A percentile compares a stretch with the other conserved stretches of the same genome.
phyloP scores from a whole-genome alignment of 2,329 filamentous ascomycete species.

The Fusarium mundagurra region DNA sequence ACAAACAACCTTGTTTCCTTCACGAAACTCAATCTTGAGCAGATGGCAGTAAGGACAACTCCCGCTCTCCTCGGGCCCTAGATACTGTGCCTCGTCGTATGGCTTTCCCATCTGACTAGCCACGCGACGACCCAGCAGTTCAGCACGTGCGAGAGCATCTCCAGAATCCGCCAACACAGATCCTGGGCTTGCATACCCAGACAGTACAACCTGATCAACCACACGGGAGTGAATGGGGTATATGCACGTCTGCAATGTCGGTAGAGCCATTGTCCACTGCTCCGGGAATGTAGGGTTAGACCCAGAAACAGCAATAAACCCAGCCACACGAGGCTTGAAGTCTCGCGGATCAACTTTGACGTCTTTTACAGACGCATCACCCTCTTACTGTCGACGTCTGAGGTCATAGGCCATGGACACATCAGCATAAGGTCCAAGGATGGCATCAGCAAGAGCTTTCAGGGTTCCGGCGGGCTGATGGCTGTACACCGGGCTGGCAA shows the following conservation, averaged over 20 bases:
- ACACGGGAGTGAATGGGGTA: not conserved
- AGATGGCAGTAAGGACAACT: not conserved
- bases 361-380: not conserved
- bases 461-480: not conserved
- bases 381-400: not conserved
- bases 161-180: not conserved
- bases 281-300: not conserved
- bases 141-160: not conserved
- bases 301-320: not conserved
- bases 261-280: not conserved
- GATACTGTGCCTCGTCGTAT: not conserved
- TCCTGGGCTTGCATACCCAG: not conserved
- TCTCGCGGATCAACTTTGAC: rapidly evolving
- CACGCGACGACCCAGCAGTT: not conserved
- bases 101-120: not conserved
- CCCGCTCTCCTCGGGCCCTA: not conserved
- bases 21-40: not conserved
- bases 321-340: not conserved
- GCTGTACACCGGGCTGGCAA: not conserved
- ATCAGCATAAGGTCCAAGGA: not conserved
- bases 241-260: not conserved
- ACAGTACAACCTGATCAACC: not conserved
- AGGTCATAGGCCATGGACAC: rapidly evolving
- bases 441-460: not conserved
- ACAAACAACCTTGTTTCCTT: not conserved